Conservation (phyloP, 2,329 filamentous ascomycete species). For the Colletotrichum siamense region DNA sequence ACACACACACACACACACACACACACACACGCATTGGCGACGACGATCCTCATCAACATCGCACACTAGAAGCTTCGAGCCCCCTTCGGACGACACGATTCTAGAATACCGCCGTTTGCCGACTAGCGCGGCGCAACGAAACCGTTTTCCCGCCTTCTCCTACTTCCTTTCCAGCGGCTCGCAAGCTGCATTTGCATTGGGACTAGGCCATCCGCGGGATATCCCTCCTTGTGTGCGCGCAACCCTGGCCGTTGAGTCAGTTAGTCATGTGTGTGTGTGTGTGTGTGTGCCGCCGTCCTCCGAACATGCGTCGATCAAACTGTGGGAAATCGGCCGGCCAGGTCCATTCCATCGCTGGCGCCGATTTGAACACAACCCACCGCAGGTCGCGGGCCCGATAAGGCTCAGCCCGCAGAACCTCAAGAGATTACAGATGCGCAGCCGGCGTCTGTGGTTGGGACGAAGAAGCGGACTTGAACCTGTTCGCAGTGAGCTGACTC, state of each 20-base stretch:
- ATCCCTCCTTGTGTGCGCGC: not conserved
- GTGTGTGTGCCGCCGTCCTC: not conserved
- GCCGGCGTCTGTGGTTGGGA: not conserved
- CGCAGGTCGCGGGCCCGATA: not conserved
- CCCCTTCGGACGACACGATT: not conserved
- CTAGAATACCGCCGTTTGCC: not conserved
- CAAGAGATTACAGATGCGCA: not conserved
- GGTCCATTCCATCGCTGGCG: not conserved
- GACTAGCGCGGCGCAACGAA: not conserved
- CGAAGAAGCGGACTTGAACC: not conserved
- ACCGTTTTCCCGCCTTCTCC: not conserved
- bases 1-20: too few species aligned
- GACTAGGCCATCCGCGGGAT: not conserved
- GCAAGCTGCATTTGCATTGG: not conserved
- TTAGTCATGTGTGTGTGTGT: not conserved
- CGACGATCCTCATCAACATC: not conserved
- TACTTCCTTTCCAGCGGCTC: not conserved
- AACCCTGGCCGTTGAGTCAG: not conserved
- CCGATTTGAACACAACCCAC: not conserved
- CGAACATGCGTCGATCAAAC: constrained; percentile 14
- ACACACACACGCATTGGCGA: not conserved
- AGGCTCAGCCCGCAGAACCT: constrained; percentile 1
- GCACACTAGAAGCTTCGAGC: not conserved
- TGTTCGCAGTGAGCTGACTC: not conserved
- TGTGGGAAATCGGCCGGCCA: not conserved